Evolutionary conservation across 306 rosid genomes (phyloP), one percentile per base, ranked within the genome.

Genomic region (Amphicarpaea edgeworthii): DNA sequence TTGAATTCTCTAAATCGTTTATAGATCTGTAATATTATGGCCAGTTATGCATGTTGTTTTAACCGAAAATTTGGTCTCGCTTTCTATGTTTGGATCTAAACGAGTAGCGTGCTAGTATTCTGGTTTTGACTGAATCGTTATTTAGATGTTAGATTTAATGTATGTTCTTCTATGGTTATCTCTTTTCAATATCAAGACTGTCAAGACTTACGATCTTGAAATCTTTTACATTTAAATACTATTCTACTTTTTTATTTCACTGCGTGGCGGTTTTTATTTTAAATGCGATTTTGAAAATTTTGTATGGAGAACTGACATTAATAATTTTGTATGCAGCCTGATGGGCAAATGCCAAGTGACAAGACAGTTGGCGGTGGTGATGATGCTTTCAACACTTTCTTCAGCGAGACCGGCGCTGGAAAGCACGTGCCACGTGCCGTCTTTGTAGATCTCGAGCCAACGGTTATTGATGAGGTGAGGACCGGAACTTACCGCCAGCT

Each of bases 331-430:
- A 26, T 34, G 58, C 75, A 91, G 97, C 97, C 94, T 73, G 98
- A 93, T 90, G 98, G 98, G 9, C 96, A 90, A 85, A 93, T 90
- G 96, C 96, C 98, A 0, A 38, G 96, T 80, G 98, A 93, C 85
- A 89, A 85, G 76, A 93, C 98, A 0, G 81, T 87, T 38, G 96
- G 95, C 0, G 95, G 95, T 15, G 96, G 96, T 40, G 95, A 93
- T 2, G 98, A 93, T 79, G 98, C 97, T 30, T 91, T 91, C 88
- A 91, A 91, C 95, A 91, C 96, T 54, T 91, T 91, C 84, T 91
- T 91, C 85, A 93, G 98, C 3, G 98, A 93, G 82, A 93, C 98
- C 2, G 96, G 98, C 78, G 96, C 95, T 1, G 96, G 96, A 73
- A 91, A 91, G 90, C 96, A 91, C 2, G 96, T 91, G 0, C 96